Evolutionary conservation across 805 yeast species (phyloP).

Genomic region (Yamadazyma ubonensis): DNA sequence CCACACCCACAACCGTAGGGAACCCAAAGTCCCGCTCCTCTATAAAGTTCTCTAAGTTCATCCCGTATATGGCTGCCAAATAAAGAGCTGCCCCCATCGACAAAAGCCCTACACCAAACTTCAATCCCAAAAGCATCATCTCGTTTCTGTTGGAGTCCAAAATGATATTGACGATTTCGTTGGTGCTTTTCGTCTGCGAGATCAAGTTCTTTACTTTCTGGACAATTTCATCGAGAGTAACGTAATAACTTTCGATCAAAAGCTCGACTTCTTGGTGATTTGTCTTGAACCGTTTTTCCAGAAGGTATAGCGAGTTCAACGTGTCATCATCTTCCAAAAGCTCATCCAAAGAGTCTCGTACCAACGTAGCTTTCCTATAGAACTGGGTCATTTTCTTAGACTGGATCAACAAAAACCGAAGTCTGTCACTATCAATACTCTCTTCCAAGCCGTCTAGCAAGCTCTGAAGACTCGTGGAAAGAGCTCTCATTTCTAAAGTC

Average conservation of each 20-base stretch:
- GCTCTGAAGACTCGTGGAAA: conserved; percentile 70
- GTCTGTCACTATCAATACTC: conserved; percentile 74
- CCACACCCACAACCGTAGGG: conserved; percentile 37
- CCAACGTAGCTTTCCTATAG: conserved; percentile 76
- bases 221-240: conserved; percentile 90
- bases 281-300: conserved; percentile 50
- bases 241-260: conserved; percentile 84
- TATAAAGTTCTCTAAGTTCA: conserved; percentile 90
- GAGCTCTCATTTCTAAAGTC: conserved; percentile 84
- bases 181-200: conserved; percentile 87
- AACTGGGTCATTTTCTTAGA: conserved; percentile 83
- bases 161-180: conserved; percentile 90
- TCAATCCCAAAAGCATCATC: conserved; percentile 80
- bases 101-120: conserved; percentile 78
- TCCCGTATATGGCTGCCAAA: conserved; percentile 86
- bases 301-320: conserved; percentile 73
- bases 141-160: conserved; percentile 93
- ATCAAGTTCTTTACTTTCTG: conserved; percentile 78
- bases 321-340: conserved; percentile 86
- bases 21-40: conserved; percentile 82
- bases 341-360: conserved; percentile 83
- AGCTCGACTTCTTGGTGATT: conserved; percentile 89
- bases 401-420: conserved; percentile 76
- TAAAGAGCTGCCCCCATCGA: conserved; percentile 80
- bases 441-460: conserved; percentile 76